Base-by-base conservation (phyloP, 1,284 basidiomycete genomes). In the Trichosporon sp. region DNA sequence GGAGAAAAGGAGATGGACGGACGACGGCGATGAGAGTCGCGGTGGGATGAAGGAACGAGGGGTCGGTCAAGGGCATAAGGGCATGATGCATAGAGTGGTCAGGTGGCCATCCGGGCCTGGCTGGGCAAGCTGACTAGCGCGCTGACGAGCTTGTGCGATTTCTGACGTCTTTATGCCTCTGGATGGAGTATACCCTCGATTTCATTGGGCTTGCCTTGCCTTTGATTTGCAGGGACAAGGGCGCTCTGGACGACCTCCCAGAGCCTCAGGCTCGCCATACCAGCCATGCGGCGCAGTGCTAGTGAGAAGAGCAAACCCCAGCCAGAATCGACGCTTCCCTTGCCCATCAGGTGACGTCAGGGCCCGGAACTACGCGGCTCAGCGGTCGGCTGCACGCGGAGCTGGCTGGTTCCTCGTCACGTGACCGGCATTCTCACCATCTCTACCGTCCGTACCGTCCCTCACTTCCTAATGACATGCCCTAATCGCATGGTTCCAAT, bases 11-110 rank as follows among this genome's bases (percentile, higher is more conserved):
- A 13, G 27, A 32, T 33, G 37, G 44, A 13, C 31, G 23, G 60
- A 60, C 21, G 32, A 58, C n/a, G 49, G 44, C 31, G 31, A 58
- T 49, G 59, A 63, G 52, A 56, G 36, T 16, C 25, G 27, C n/a
- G 40, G 23, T 13, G 27, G 21, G 36, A n/a, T 19, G 40, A 11
- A 31, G 31, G 31, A 32, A 23, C 10, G 34, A 9, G 36, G 33
- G n/a, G n/a, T n/a, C n/a, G n/a, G n/a, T n/a, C n/a, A n/a, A n/a
- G n/a, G n/a, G n/a, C n/a, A n/a, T n/a, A n/a, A n/a, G n/a, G n/a
- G n/a, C n/a, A n/a, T n/a, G 40, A 44, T 21, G 40, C 19, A 21
- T 44, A n/a, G 40, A 21, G 23, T n/a, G 40, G 40, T 44, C 40
- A 44, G 40, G 40, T 44, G 40, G 40, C 40, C 40, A 44, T n/a